Evolutionary conservation across 2,329 filamentous ascomycete genomes (phyloP).

Genomic region (Pseudogymnoascus sp.): DNA sequence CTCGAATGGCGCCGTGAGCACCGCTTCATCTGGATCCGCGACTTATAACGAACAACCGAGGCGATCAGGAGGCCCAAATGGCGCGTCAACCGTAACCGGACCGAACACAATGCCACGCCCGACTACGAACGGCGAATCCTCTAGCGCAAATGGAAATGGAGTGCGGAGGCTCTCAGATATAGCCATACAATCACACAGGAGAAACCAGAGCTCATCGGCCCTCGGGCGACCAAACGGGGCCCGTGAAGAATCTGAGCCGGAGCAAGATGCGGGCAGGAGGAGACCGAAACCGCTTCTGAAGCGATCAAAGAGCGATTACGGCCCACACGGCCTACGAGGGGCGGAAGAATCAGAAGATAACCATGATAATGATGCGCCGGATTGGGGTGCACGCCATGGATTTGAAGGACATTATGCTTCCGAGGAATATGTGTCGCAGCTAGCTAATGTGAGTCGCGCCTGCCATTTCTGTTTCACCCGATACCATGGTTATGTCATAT

Average conservation of each 20-base stretch:
- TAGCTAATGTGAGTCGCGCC: slow-evolving; percentile 49
- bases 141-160: not conserved
- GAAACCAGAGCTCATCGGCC: not conserved
- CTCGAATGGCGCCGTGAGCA: slow-evolving; percentile 8
- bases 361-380: slow-evolving; percentile 22
- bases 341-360: slow-evolving; percentile 22
- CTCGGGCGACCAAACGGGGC: not conserved
- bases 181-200: not conserved
- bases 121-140: slow-evolving; percentile 1
- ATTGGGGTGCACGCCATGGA: slow-evolving; percentile 50
- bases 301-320: slow-evolving; percentile 46
- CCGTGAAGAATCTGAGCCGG: slow-evolving; percentile 15
- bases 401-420: slow-evolving; percentile 68
- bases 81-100: not conserved
- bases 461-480: slow-evolving; percentile 17
- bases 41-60: not conserved
- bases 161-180: not conserved
- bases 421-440: slow-evolving; percentile 60
- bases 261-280: slow-evolving; percentile 18
- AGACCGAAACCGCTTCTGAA: slow-evolving; percentile 23
- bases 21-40: not conserved
- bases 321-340: slow-evolving; percentile 37
- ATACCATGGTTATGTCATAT: slow-evolving; percentile 3
- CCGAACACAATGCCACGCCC: not conserved
- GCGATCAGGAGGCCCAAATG: not conserved